Evolutionary conservation across 768 basidiomycete genomes (phyloP), one percentile per base, ranked within the genome.

Genomic region (Erythrobasidium yunnanense): DNA sequence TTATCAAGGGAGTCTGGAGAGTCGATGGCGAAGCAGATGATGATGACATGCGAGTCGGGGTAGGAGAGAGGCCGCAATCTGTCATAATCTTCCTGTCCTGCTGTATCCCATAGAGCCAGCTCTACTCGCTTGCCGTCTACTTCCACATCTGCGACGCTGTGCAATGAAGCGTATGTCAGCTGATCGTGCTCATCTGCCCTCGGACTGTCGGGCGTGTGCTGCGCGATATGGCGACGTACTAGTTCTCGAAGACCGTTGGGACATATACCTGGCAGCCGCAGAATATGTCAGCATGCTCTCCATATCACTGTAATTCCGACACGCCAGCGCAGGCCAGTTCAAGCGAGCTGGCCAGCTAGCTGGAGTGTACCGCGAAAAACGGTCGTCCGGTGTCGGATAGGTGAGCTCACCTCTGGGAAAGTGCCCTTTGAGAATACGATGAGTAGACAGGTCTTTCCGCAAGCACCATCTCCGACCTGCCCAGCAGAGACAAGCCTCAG

Each of bases 221-320:
- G 15, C 15, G 42, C 42, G 22, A 45, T 15, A 45, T 45, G 15
- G 22, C 15, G 22, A 20, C 60, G 45, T 23, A 63, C 60, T 96
- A 95, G 84, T 96, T 96, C 82, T 99, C 95, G 73, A 97, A 99
- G 55, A 99, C 95, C 66, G 95, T 99, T 54, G 95, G 95, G 69
- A 97, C 91, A 76, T 97, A 97, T 73, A 97, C 95, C 93, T 97
- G 71, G 35, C 18, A n/a, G n/a, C n/a, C n/a, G n/a, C n/a, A n/a
- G n/a, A n/a, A n/a, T n/a, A n/a, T n/a, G n/a, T n/a, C n/a, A n/a
- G n/a, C n/a, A n/a, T n/a, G n/a, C n/a, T n/a, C n/a, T n/a, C n/a
- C n/a, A n/a, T n/a, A n/a, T n/a, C n/a, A n/a, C n/a, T n/a, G n/a
- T n/a, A n/a, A n/a, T n/a, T n/a, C n/a, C n/a, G n/a, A n/a, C n/a